Evolutionary conservation across 1,284 basidiomycete genomes (phyloP).

Genomic region (Sparassis latifolia): DNA sequence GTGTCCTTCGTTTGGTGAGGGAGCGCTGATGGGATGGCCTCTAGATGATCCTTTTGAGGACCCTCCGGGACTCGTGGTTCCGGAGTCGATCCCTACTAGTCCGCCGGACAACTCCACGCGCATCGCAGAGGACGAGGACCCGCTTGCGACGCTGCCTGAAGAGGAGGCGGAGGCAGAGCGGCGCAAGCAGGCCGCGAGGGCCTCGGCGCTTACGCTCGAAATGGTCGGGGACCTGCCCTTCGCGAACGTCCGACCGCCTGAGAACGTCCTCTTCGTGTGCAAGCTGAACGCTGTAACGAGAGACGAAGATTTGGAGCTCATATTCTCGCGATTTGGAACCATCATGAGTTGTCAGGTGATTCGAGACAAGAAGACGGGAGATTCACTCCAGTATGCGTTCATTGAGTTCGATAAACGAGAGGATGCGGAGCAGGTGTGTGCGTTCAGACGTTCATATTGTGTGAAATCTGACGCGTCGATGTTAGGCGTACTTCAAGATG

Average conservation of each 20-base stretch:
- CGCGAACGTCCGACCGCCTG: constrained; percentile 94
- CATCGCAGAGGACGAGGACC: constrained; percentile 89
- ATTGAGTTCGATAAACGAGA: constrained; percentile 95
- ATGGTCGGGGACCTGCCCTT: constrained; percentile 99
- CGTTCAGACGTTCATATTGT: background rate
- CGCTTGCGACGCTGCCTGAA: constrained; percentile 68
- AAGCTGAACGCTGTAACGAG: constrained; percentile 95
- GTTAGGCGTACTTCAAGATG: constrained; percentile 97
- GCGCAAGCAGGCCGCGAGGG: constrained; percentile 81
- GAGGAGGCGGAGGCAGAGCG: constrained; percentile 78
- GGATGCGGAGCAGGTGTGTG: constrained; percentile 80
- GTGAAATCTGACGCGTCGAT: background rate
- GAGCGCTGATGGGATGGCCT: constrained; percentile 1
- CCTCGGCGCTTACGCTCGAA: constrained; percentile 93
- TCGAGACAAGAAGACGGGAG: constrained; percentile 91
- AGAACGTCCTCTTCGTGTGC: constrained; percentile 98
- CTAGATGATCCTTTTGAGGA: constrained; percentile 94
- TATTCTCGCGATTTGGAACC: constrained; percentile 92
- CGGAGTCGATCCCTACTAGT: constrained; percentile 71
- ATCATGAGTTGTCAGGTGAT: constrained; percentile 99
- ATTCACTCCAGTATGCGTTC: constrained; percentile 96
- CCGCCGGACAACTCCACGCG: constrained; percentile 82
- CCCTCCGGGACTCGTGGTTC: constrained; percentile 66
- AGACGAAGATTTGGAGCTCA: constrained; percentile 95
- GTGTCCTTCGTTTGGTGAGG: constrained; percentile 1